Evolutionary conservation across 2,329 filamentous ascomycete species (phyloP), one percentile per base, ranked within the genome.

Genomic region (Diaporthe citriasiana): DNA sequence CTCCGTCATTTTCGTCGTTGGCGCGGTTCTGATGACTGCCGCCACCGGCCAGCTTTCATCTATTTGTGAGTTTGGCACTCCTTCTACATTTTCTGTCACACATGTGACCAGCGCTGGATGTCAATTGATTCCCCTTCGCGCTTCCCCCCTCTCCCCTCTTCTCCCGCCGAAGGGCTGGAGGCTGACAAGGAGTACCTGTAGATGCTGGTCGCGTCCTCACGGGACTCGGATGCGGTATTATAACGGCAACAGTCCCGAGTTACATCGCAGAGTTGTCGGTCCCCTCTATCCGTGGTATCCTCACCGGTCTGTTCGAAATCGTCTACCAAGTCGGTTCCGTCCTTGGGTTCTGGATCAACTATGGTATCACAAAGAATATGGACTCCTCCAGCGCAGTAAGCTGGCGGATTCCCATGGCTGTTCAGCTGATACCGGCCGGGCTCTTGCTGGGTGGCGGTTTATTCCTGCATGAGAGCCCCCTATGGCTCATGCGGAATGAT

Each of bases 231-330:
- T 86, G 89, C 59, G 89, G 89, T n/a, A 80, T 89, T 53, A 85
- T 90, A 78, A 88, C 86, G 12, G 89, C 89, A 78, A 89, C 87
- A 8, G 88, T 92, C 3, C 91, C 90, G 4, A 87, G 90, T 45
- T 93, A 93, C 79, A 90, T 92, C 73, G 88, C 90, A 13, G 91
- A 93, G 79, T 87, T 89, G 71, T 89, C 90, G 0, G 85, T 89
- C 77, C 86, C 90, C 0, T 87, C 87, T 2, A 90, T 87, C 70
- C 86, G 91, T 77, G 90, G 90, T 77, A 83, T 89, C 35, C 85
- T 90, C 4, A 89, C 89, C 9, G 89, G 89, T 19, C 79, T 89
- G 38, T 89, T 85, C 77, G 84, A 86, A 74, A 82, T 90, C 12
- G 85, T 87, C 0, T 89, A 89, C 75, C 89, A 90, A 75, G 85